These are phyloP conservation scores for Brettanomyces nanus DNA, from an alignment of 805 yeast species.

Conservation along the genomic window DNA sequence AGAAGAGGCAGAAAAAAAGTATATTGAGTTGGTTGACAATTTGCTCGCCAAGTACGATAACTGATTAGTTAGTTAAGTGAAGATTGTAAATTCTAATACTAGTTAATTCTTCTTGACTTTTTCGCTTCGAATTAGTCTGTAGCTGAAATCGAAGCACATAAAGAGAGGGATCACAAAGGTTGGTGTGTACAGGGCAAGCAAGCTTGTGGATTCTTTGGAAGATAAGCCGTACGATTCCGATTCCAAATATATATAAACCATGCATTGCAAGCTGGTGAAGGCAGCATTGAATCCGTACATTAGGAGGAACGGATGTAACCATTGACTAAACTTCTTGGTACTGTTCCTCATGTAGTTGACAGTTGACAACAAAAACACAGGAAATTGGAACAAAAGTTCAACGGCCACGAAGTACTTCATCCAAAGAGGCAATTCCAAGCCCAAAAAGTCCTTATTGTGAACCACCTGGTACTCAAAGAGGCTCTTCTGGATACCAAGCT, in stretches of 20 bases:
- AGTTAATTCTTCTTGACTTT: background rate
- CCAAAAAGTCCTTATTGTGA: slow-evolving; percentile 63
- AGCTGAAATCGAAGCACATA: slow-evolving; percentile 42
- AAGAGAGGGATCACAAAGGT: slow-evolving; percentile 57
- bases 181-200: slow-evolving; percentile 57
- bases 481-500: slow-evolving; percentile 37
- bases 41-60: slow-evolving; percentile 43
- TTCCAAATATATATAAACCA: slow-evolving; percentile 36
- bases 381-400: slow-evolving; percentile 73
- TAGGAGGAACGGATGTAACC: slow-evolving; percentile 27
- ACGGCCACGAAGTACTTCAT: slow-evolving; percentile 58
- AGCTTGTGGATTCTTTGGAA: slow-evolving; percentile 29
- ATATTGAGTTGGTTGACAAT: slow-evolving; percentile 61
- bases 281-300: slow-evolving; percentile 80
- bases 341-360: slow-evolving; percentile 15
- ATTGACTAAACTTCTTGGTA: slow-evolving; percentile 12
- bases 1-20: slow-evolving; percentile 84
- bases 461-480: slow-evolving; percentile 53
- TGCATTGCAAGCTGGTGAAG: slow-evolving; percentile 69
- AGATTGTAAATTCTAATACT: too few relatives aligned
- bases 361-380: slow-evolving; percentile 54
- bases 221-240: slow-evolving; percentile 30
- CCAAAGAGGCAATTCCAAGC: slow-evolving; percentile 52
- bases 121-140: slow-evolving; percentile 2
- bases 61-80: background rate